Evolutionary conservation across 192 early-diverging fungal species (phyloP), one percentile per base, ranked within the genome.

Genomic region (Coemansia sp.): DNA sequence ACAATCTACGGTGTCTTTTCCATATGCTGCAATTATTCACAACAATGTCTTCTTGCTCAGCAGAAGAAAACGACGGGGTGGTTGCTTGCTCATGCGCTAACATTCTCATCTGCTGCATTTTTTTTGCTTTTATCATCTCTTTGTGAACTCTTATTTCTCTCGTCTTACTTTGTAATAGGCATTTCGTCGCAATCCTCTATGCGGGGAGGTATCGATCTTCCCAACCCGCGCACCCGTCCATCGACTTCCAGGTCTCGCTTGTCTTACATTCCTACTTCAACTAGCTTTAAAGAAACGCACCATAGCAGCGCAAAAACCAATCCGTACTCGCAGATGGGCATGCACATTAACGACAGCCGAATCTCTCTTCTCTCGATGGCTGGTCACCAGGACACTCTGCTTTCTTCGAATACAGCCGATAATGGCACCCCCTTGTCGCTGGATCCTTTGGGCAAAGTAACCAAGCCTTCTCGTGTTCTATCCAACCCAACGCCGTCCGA

Each of bases 351-450:
- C 59, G 75, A 71, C 63, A 83, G 80, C 48, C 68, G 75, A 10
- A 65, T 77, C 42, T 83, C 80, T 7, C 58, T 83, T 22, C 61
- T 83, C 38, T 83, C 80, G 11, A 77, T 83, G 80, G 69, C 50
- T 7, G 69, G 65, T 32, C 17, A 64, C 3, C 67, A 58, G n/a
- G 79, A 74, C 11, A 72, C 67, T 10, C 54, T 57, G 20, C 19
- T 41, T 22, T 58, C 61, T n/a, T 19, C 44, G 0, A 60, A 57
- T 22, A 7, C 63, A 3, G 61, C 53, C 1, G 74, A 81, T 5
- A 59, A 59, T 3, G 61, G 25, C 55, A 20, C 70, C 8, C 73
- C 49, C 9, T 46, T 70, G 43, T 69, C 70, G 43, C 74, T 73
- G 2, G 71, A 57, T 5, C 74, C 74, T 16, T 54, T 53, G 5